Base-by-base conservation (phyloP, 148 eudicot species). In the Polygonum aviculare region DNA sequence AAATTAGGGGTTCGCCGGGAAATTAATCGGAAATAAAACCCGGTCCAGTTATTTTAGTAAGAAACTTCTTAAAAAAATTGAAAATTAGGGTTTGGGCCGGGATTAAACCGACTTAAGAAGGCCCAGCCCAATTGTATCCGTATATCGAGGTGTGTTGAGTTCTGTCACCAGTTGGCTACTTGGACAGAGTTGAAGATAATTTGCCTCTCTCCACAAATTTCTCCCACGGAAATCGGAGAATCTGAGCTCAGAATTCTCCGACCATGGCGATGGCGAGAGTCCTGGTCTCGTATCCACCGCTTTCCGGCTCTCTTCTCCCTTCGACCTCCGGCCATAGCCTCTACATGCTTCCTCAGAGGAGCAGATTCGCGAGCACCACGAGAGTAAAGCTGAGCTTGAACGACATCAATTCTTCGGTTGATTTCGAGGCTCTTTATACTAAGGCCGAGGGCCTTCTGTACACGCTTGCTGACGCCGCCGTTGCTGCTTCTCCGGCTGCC, bases 231-330 rank as follows among this genome's bases (percentile, higher is more conserved):
- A 67, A 35, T 67, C 72, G 41, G 72, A 67, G 72, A 10, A 67
- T 38, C 44, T 38, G 41, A 36, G 72, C 72, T 67, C 72, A 6
- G 40, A 67, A 35, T 45, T 72, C 38, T 69, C 40, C 77, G 51
- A 60, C 91, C 87, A 96, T 96, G 99, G 98, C 99, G 88, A 96
- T 96, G 99, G 98, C 99, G 88, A 89, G 80, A 86, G 82, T 93
- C 76, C 88, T 96, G 45, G 82, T 96, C 72, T 96, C 94, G 62
- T 91, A 97, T 14, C 91, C 94, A 44, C 76, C 90, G 45, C 87
- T 96, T 82, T 38, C 85, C 76, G 88, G 90, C 38, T 80, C 92
- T 11, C 83, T 83, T 0, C 83, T 84, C 41, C 90, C 90, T 9
- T 86, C 90, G 5, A 69, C 79, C 49, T 80, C 83, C 45, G 80